phyloP scores from a whole-genome alignment of 345 rosid species.

The Eucalyptus grandis region DNA sequence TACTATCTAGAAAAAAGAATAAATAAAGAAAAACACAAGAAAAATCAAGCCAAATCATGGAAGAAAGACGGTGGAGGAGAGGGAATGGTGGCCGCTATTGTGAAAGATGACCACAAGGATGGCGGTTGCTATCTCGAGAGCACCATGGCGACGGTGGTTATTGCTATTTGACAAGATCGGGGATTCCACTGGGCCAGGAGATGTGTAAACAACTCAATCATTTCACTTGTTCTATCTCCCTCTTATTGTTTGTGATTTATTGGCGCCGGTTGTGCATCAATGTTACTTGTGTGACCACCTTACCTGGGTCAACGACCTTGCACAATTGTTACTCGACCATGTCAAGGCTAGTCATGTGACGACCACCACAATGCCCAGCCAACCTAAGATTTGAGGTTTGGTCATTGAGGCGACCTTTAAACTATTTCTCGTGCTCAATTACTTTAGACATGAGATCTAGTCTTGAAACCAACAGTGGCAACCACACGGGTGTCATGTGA shows the following conservation, averaged over 20 bases:
- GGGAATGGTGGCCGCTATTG: not conserved
- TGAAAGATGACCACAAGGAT: not conserved
- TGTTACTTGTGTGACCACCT: not conserved
- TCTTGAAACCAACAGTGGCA: not conserved
- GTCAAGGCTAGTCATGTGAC: fast-evolving
- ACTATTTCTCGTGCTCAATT: not conserved
- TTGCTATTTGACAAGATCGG: not conserved
- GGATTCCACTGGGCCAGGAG: fast-evolving
- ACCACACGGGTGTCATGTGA: not conserved
- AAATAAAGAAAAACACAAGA: not conserved
- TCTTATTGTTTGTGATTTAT: not conserved
- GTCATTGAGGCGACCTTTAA: not conserved
- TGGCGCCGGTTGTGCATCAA: fast-evolving
- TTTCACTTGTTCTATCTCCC: not conserved
- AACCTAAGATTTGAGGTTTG: not conserved
- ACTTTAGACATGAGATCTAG: not conserved
- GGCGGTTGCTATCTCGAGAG: not conserved
- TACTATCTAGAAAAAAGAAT: fast-evolving
- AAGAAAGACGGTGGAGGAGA: not conserved
- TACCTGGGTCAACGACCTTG: fast-evolving
- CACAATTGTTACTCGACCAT: not conserved
- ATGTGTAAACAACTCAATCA: too few relatives aligned
- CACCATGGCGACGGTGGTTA: not conserved
- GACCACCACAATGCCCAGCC: fast-evolving
- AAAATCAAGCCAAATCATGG: not conserved